Evolutionary conservation across 208 protist species (phyloP).

Genomic region (Leishmania gerbilli): DNA sequence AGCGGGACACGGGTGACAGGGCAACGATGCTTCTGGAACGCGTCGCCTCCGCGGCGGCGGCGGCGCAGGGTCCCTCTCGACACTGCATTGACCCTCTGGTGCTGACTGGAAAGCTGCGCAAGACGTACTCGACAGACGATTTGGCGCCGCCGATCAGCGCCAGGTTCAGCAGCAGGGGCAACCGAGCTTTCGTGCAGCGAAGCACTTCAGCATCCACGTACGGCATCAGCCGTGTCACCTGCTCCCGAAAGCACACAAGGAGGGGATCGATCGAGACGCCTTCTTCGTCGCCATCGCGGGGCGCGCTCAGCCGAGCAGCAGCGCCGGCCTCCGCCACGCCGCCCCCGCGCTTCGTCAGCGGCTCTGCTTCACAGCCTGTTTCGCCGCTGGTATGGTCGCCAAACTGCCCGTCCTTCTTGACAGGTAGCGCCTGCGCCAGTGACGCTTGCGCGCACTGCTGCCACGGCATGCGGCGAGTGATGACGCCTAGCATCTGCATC

Average conservation of each 20-base stretch:
- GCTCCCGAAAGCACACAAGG: conserved; percentile 2
- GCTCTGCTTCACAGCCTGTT: neutral
- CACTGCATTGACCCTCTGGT: neutral
- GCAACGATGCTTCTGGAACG: neutral
- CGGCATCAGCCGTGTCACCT: conserved; percentile 18
- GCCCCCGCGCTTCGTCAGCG: neutral
- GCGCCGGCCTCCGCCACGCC: neutral
- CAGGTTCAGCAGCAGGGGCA: conserved; percentile 4
- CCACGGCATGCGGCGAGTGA: conserved; percentile 27
- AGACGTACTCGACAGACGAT: conserved; percentile 8
- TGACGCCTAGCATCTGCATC: conserved; percentile 15
- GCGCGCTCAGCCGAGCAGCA: neutral
- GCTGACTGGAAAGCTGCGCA: neutral
- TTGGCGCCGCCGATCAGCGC: conserved; percentile 14
- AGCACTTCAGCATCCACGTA: conserved; percentile 24
- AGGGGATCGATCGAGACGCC: neutral
- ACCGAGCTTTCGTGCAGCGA: neutral
- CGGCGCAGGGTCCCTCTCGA: neutral
- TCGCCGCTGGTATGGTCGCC: neutral
- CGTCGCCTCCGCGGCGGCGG: neutral
- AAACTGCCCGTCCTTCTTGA: neutral
- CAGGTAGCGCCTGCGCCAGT: neutral
- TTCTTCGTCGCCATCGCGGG: neutral
- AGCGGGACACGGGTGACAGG: neutral
- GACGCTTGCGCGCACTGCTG: neutral